A percentile compares a stretch with the other conserved stretches of the same genome.
These are phyloP conservation scores for Protostelium mycophagum DNA, from an alignment of 78 protist genomes.

Conservation along the genomic window DNA sequence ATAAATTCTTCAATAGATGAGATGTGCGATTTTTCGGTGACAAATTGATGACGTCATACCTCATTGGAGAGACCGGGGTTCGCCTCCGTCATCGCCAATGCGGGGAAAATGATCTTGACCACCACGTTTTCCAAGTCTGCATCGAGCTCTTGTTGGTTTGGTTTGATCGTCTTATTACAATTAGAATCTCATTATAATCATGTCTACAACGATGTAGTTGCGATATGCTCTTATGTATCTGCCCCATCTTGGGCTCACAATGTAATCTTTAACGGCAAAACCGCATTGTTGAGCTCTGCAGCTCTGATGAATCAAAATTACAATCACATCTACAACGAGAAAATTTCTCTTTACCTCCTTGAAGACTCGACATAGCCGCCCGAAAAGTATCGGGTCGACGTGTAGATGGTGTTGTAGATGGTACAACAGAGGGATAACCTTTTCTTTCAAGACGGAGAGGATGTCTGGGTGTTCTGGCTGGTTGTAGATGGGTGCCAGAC, in stretches of 20 bases:
- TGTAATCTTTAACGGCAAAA: no score
- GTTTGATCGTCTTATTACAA: background rate
- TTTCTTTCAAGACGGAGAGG: background rate
- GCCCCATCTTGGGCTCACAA: no score
- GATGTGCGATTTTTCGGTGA: background rate
- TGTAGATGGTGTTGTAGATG: conserved; percentile 19
- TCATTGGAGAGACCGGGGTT: background rate
- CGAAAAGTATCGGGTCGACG: conserved; percentile 5
- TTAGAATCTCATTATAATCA: no score
- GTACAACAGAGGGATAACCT: conserved; percentile 9
- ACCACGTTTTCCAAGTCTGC: background rate
- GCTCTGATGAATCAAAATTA: no score
- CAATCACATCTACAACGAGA: background rate
- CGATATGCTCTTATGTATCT: no score
- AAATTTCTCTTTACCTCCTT: conserved; percentile 7
- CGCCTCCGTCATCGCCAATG: background rate
- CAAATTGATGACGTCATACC: conserved; percentile 6
- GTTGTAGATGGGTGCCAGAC: background rate
- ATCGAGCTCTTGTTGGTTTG: no score
- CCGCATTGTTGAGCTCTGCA: no score
- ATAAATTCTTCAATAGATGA: background rate
- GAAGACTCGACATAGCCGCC: conserved; percentile 14
- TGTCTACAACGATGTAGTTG: no score
- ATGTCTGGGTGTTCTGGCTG: background rate
- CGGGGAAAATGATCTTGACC: background rate